Evolutionary conservation across 2,329 filamentous ascomycete species (phyloP).

Genomic region (Aspergillus vadensis): DNA sequence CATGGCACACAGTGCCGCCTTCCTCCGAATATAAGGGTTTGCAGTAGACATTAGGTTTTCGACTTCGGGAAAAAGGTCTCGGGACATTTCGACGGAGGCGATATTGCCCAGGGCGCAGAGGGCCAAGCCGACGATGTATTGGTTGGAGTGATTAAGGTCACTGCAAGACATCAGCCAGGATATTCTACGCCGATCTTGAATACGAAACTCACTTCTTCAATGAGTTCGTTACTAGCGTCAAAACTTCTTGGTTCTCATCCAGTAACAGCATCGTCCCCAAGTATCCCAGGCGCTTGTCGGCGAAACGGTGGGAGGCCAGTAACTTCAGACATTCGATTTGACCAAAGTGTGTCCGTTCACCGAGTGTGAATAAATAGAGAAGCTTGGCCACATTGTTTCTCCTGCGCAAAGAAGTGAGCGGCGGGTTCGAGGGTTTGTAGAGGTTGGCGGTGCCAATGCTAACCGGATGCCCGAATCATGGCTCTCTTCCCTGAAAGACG

Average conservation of each 20-base stretch:
- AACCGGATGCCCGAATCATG: slow-evolving; percentile 88
- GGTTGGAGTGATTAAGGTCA: slow-evolving; percentile 94
- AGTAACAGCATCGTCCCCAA: slow-evolving; percentile 92
- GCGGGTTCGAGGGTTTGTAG: slow-evolving; percentile 2
- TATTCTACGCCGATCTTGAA: not conserved
- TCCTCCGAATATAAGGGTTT: slow-evolving; percentile 97
- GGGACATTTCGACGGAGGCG: slow-evolving; percentile 95
- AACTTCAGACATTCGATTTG: slow-evolving; percentile 99
- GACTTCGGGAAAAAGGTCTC: slow-evolving; percentile 94
- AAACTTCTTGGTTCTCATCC: slow-evolving; percentile 97
- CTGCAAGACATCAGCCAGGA: slow-evolving; percentile 54
- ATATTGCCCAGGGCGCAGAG: slow-evolving; percentile 97
- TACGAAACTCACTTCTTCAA: slow-evolving; percentile 77
- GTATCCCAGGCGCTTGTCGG: slow-evolving; percentile 94
- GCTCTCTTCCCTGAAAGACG: slow-evolving; percentile 97
- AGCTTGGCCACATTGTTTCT: slow-evolving; percentile 99
- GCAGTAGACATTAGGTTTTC: slow-evolving; percentile 87
- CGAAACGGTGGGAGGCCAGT: slow-evolving; percentile 92
- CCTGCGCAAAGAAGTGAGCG: slow-evolving; percentile 53
- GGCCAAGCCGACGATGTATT: slow-evolving; percentile 96
- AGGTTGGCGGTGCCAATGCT: slow-evolving; percentile 33
- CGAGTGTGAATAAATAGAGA: slow-evolving; percentile 95
- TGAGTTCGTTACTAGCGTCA: slow-evolving; percentile 96
- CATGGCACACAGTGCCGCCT: slow-evolving; percentile 98
- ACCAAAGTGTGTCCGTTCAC: slow-evolving; percentile 96